Evolutionary conservation across 106 monocot genomes (phyloP), one percentile per base, ranked within the genome.

Genomic region (Vanilla planifolia): DNA sequence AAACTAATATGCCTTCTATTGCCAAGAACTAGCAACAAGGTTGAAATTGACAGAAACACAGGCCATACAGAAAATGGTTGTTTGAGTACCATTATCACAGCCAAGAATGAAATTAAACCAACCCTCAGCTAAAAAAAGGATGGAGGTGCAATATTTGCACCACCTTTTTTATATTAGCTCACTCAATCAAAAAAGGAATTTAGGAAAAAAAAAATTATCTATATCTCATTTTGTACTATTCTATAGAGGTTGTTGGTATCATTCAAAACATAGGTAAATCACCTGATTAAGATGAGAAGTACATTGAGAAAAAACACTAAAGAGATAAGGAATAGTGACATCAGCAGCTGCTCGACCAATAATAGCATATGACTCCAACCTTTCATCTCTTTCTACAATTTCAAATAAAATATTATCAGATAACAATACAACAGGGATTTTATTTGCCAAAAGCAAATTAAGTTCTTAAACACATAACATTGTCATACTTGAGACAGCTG

Each of bases 371-470:
- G 82, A 81, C 26, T 65, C 68, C 35, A 98, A 64, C 64, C 71
- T 88, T 85, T 98, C 91, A 79, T 98, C 96, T 75, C 96, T 81
- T 76, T 73, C 90, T 91, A 37, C 48, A 74, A 79, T 19, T 37
- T 15, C 0, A 51, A 34, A 25, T n/a, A 40, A 53, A 13, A 59
- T 25, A n/a, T 48, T 34, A 44, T n/a, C 24, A 59, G 36, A 40
- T 33, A 29, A 40, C 22, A 32, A 30, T 33, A 48, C 13, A 48
- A 41, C 19, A 55, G 10, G 6, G 37, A 51, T 51, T 57, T 36
- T 7, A 65, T 53, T 32, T 27, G 29, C 50, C 24, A 33, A 28
- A 15, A 13, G 6, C 21, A 58, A 15, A 63, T 5, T 25, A 39
- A 13, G 25, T 33, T 28, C 8, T 39, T 51, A 51, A 42, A 28